Evolutionary conservation across 2,329 filamentous ascomycete genomes (phyloP), one percentile per base, ranked within the genome.

Genomic region (Fonsecaea pedrosoi): DNA sequence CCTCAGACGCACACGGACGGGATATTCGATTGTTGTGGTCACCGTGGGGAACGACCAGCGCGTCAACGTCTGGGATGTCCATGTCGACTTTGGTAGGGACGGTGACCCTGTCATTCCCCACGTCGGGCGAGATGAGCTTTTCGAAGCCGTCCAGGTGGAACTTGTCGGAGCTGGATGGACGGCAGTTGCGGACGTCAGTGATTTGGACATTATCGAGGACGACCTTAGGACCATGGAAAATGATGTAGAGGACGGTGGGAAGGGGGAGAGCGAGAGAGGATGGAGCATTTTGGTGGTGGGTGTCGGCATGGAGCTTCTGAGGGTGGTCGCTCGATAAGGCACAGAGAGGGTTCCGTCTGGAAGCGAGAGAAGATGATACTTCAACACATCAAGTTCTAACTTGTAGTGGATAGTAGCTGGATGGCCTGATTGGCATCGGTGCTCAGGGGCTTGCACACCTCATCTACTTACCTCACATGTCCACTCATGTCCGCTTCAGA

Each of bases 31-130:
- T 3, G 10, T 32, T 6, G 61, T 82, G 18, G 77, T 76, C 4
- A 78, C 79, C 2, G 79, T 79, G 0, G 80, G 81, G 10, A 82
- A 81, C 57, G 82, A 84, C 59, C 81, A 83, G 64, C 76, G 77
- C n/a, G 69, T 83, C 64, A 82, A 82, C 66, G 64, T 80, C 13
- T 83, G 81, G 81, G 73, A 70, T 9, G 70, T 81, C 6, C 66
- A 68, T 4, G 69, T 81, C 42, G 73, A 78, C 64, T 53, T 68
- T 10, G 60, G 64, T n/a, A 65, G 69, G 53, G 34, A 42, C 37
- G 9, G 25, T 50, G 18, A 12, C 1, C 45, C 18, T 25, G 8
- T 50, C 10, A 4, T 50, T 25, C 8, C 7, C 5, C 7, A 3
- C 3, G 45, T 30, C 18, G 45, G 25, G 18, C 18, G 21, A 30